Base-by-base conservation (phyloP, 805 yeast species). In the Pichia membranifaciens region DNA sequence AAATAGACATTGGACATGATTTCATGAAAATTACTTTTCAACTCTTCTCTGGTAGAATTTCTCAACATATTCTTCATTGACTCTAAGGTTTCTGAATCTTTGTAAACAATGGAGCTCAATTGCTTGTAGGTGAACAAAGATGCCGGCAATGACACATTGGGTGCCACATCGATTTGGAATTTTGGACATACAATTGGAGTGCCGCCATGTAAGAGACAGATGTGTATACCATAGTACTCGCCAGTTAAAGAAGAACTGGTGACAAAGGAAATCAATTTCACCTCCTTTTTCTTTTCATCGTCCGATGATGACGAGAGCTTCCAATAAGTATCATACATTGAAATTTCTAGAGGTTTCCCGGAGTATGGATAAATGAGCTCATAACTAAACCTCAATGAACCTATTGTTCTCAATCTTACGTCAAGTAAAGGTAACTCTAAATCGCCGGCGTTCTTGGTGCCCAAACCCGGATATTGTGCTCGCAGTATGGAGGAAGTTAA, bases 271-370 rank as follows among this genome's bases (percentile, higher is more conserved):
- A 82, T 73, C 20, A 66, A 60, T 29, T 62, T 58, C 18, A 59
- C 54, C 20, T 53, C 51, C 17, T 48, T 37, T 10, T 46, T 47
- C 36, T 44, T 46, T 37, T 46, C 47, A 21, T 52, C 54, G 23
- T 55, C 59, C 1, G 61, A 57, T 8, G 61, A 78, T 39, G 83
- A 76, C 0, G 96, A 86, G 0, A 96, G 83, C 65, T 90, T 93
- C 99, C 99, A 91, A 66, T 91, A 91, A 0, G 98, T 91, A 59
- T 90, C 97, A 61, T 86, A 89, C 68, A 88, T 87, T 10, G 95
- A 82, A 38, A 95, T 84, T 64, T 90, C 97, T 49, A 91, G 69
- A 4, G 95, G 84, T 0, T 68, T 69, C 6, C 96, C 97, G 5
- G 82, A 73, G 61, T 84, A 93, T n/a, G 99, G 97, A 62, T 82